Base-by-base conservation (phyloP, 495 filamentous ascomycete genomes). In the Aspergillus egyptiacus region DNA sequence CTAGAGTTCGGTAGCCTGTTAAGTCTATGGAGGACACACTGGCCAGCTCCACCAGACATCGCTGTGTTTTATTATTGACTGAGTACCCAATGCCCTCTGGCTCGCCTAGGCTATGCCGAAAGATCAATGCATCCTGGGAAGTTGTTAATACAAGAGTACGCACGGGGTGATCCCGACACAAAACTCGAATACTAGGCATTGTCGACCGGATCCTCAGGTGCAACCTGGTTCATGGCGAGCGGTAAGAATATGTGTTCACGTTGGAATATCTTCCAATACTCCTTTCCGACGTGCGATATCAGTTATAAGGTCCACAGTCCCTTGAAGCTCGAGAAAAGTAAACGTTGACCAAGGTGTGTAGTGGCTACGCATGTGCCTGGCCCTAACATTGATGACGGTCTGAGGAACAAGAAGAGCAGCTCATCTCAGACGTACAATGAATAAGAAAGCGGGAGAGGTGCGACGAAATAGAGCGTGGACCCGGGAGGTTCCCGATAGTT, bases 31-130 rank as follows among this genome's bases (percentile, higher is more conserved):
- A 68, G n/a, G 78, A 70, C n/a, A 76, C 59, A 9, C 76, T 69
- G 1, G 80, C 71, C 67, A 96, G 95, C 62, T 96, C 89, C 46
- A 97, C 89, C 68, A 91, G 85, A 69, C 89, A 95, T 50, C 83
- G 83, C 6, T 78, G 74, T 17, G 78, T 31, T 19, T 56, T 72
- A 64, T 80, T 79, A 25, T 65, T 60, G 55, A 49, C 27, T 25
- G 39, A 37, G 15, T 32, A 41, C 10, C 14, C 53, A 35, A 46
- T 50, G 35, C 56, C 37, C 19, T 63, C 73, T 51, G 71, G 71
- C 11, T 77, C 80, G 6, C 78, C 73, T 18, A 76, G 63, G 51
- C 74, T 86, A 70, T 95, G 78, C 23, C 84, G 83, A 54, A 97
- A 86, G 43, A 96, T 82, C 53, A 98, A 75, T 56, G 80, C 85